These are phyloP conservation scores for Arctium minus DNA, from an alignment of 129 eudicot genomes.

Conservation along the genomic window DNA sequence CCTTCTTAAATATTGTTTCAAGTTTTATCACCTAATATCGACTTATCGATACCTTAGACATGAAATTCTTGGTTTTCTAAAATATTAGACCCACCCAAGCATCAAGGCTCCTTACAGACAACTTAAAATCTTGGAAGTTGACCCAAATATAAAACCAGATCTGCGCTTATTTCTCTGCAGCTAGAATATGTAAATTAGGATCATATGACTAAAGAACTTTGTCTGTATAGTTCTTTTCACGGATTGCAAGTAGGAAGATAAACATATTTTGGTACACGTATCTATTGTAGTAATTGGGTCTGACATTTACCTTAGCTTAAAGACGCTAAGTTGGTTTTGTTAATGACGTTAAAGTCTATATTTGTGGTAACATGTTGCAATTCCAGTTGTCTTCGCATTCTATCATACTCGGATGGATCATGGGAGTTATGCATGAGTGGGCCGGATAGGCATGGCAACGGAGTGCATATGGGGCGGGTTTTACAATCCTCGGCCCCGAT, in stretches of 20 bases:
- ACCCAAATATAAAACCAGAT: slow-evolving; percentile 8
- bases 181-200: not conserved
- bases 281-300: too few relatives aligned
- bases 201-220: not conserved
- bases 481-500: too few relatives aligned
- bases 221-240: not conserved
- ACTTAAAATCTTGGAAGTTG: not conserved
- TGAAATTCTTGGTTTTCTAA: too few relatives aligned
- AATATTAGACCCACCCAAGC: too few relatives aligned
- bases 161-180: not conserved
- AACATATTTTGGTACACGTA: not conserved
- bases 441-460: too few relatives aligned
- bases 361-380: slow-evolving; percentile 44
- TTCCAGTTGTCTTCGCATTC: too few relatives aligned
- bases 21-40: slow-evolving; percentile 1
- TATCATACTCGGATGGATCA: too few relatives aligned
- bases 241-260: not conserved
- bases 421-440: too few relatives aligned
- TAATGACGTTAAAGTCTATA: slow-evolving; percentile 38
- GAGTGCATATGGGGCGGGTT: too few relatives aligned
- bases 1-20: not conserved
- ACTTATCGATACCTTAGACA: not conserved
- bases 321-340: too few relatives aligned
- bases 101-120: too few relatives aligned
- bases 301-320: too few relatives aligned